phyloP scores from a whole-genome alignment of 202 grass and related monocot genomes.

The Digitaria exilis region DNA sequence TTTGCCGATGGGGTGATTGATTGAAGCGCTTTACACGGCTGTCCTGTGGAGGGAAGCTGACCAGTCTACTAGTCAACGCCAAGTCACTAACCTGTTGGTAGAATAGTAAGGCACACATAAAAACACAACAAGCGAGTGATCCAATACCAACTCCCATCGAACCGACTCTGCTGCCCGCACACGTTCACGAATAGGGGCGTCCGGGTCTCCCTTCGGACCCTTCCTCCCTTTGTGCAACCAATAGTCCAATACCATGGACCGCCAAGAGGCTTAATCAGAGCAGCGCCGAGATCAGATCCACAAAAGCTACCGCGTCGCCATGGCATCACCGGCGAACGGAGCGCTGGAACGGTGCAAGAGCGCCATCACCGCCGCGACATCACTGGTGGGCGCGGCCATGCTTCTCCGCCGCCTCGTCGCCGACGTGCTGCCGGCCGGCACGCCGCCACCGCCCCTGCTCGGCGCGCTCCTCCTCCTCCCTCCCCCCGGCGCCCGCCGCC shows the following conservation, averaged over 20 bases:
- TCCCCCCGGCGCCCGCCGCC: conserved; percentile 27
- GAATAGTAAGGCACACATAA: too few relatives aligned
- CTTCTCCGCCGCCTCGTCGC: conserved; percentile 47
- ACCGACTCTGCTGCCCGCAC: conserved; percentile 5
- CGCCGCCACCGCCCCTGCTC: conserved; percentile 23
- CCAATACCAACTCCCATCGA: background rate
- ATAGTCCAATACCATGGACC: background rate
- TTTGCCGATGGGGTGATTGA: background rate
- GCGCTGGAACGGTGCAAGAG: conserved; percentile 52
- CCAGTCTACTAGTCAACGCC: conserved; percentile 1
- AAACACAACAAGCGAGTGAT: too few relatives aligned
- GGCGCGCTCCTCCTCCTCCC: conserved; percentile 52
- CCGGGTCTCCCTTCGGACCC: background rate
- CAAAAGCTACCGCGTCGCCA: background rate
- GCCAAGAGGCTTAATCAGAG: background rate
- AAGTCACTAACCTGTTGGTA: background rate
- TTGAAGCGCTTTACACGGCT: background rate
- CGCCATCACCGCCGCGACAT: conserved; percentile 42
- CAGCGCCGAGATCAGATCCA: background rate
- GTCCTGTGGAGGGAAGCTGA: background rate
- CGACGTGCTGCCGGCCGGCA: conserved; percentile 34
- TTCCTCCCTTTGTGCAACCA: background rate
- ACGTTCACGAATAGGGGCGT: background rate
- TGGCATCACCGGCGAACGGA: conserved; percentile 32
- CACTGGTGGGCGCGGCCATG: conserved; percentile 44